Conservation (phyloP, 345 rosid species). For the Syzygium aromaticum region DNA sequence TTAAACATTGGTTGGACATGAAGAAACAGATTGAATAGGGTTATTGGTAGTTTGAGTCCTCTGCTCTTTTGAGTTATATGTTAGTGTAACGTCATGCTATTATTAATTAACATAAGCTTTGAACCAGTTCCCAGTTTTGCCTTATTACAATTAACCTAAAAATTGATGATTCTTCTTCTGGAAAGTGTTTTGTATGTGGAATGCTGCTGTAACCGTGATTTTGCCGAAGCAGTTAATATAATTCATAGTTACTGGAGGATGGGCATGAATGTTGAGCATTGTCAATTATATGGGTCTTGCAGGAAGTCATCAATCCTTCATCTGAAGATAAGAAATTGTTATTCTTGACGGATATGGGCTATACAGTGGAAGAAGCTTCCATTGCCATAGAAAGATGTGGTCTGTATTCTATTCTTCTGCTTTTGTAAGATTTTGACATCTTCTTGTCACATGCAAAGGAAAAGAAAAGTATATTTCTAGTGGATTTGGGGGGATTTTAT, state of each 20-base stretch:
- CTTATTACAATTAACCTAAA: not conserved
- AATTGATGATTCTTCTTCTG: not conserved
- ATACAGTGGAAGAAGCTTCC: slow-evolving; percentile 46
- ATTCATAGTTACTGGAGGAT: not conserved
- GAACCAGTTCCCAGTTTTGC: not conserved
- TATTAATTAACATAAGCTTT: not conserved
- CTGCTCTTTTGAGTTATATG: not conserved
- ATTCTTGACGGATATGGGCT: slow-evolving; percentile 62
- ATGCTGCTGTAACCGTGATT: not conserved
- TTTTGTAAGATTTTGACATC: not conserved
- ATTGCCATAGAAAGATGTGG: slow-evolving; percentile 89
- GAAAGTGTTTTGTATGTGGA: not conserved
- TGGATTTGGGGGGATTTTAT: not conserved
- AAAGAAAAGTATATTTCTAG: not conserved
- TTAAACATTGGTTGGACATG: not conserved
- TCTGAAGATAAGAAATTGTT: slow-evolving; percentile 26
- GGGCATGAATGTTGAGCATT: not conserved
- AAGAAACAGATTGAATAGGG: not conserved
- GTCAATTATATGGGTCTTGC: slow-evolving; percentile 3
- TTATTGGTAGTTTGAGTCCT: not conserved
- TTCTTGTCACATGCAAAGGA: not conserved
- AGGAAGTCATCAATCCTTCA: slow-evolving; percentile 28
- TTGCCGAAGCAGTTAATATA: not conserved
- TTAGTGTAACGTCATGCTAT: not conserved
- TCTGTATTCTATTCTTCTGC: slow-evolving; percentile 14